phyloP scores from a whole-genome alignment of 2,329 filamentous ascomycete genomes.

The Triangularia setosa region DNA sequence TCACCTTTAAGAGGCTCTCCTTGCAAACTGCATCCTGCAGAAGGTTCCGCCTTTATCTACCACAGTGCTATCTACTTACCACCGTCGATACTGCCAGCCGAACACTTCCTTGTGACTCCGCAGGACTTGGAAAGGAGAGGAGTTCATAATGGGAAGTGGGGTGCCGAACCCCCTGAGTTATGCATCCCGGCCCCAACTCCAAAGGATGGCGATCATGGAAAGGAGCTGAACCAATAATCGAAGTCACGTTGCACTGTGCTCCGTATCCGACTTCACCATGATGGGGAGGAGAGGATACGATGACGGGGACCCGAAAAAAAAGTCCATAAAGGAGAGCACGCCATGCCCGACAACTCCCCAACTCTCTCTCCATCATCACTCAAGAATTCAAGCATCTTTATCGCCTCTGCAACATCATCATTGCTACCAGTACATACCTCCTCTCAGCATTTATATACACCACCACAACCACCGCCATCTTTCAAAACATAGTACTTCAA shows the following conservation, averaged over 20 bases:
- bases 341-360: background rate
- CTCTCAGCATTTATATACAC: background rate
- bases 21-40: background rate
- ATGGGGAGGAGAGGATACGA: background rate
- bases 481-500: conserved; percentile 22
- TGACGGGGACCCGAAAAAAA: background rate
- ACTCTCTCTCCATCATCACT: background rate
- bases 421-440: background rate
- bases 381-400: background rate
- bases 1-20: background rate
- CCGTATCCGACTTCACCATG: background rate
- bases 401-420: background rate
- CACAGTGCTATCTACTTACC: background rate
- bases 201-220: background rate
- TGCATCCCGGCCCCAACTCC: background rate
- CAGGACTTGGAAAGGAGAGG: background rate
- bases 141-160: background rate
- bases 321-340: background rate
- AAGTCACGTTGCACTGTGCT: background rate
- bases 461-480: background rate
- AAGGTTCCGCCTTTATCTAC: background rate
- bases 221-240: background rate
- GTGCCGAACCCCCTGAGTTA: background rate
- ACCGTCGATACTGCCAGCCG: background rate
- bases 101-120: background rate